Evolutionary conservation across 2,329 filamentous ascomycete species (phyloP), one percentile per base, ranked within the genome.

Genomic region (Rhynchosporium graminicola): DNA sequence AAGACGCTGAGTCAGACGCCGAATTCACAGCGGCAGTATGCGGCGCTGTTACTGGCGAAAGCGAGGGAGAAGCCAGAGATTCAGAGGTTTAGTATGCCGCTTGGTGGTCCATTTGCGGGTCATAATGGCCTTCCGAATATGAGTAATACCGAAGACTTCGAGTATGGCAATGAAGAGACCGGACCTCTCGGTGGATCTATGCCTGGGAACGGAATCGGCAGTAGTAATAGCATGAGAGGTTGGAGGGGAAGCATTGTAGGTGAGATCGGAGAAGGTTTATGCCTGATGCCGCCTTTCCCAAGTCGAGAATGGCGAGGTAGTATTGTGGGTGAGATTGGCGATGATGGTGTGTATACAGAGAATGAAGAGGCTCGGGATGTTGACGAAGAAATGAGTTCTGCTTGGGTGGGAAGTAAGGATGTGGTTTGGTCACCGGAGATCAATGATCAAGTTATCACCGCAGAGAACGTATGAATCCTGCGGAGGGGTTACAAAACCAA

Each of bases 1-100:
- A 75, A 74, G 45, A 79, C 76, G 0, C 69, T 80, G 15, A 79
- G 77, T 55, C 74, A 76, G 4, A 80, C 76, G 43, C 78, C 78
- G 4, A 80, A 80, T 58, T 78, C 76, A 61, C 73, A 78, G 47
- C 74, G 72, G 26, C 76, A 78, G 63, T 80, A 77, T 59, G 78
- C 79, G 2, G 77, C 79, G 61, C 70, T 78, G 31, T 73, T 80
- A 2, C 69, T 80, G 4, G 73, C 75, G 55, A 77, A 79, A 61
- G 78, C 77, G 8, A 71, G 72, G 4, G 75, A 79, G 65, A 77
- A 76, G 48, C 76, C 77, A 0, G 75, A 72, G 50, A 67, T 73
- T 26, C 65, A 63, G 59, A 56, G 70, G 4, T 71, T 68, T 20
- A 62, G 61, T 33, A 65, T 68, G 50, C 47, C 45, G 31, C 33